Conservation (phyloP, 148 eudicot genomes). For the Diospyros kaki region DNA sequence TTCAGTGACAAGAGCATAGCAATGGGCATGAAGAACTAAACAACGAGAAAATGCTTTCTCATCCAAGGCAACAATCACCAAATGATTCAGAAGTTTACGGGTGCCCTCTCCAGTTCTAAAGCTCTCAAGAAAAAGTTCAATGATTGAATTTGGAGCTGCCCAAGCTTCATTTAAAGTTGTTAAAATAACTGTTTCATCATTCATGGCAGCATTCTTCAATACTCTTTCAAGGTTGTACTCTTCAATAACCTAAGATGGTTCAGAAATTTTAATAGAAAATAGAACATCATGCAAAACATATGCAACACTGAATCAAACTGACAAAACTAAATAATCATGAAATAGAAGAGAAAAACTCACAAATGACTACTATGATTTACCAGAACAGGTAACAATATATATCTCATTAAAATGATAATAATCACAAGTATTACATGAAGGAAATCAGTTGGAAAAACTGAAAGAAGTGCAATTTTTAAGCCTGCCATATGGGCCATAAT, state of each 20-base stretch:
- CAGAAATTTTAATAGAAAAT: background rate
- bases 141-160: slow-evolving; percentile 36
- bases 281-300: background rate
- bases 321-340: no score
- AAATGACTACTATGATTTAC: background rate
- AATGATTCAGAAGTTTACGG: slow-evolving; percentile 28
- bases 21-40: slow-evolving; percentile 27
- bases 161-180: slow-evolving; percentile 43
- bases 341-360: background rate
- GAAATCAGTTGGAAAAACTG: no score
- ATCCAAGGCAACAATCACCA: slow-evolving; percentile 43
- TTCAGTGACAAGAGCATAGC: slow-evolving; percentile 36
- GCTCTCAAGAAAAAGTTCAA: slow-evolving; percentile 45
- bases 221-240: slow-evolving; percentile 35
- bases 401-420: no score
- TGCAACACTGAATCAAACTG: background rate
- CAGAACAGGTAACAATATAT: no score
- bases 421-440: no score
- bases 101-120: slow-evolving; percentile 40
- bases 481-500: background rate
- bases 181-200: slow-evolving; percentile 37
- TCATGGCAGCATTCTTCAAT: slow-evolving; percentile 38
- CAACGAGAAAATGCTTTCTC: slow-evolving; percentile 40
- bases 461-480: no score
- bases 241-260: slow-evolving; percentile 22